Base-by-base conservation (phyloP, 108 stramenopile species). In the Aureococcus anophagefferens region DNA sequence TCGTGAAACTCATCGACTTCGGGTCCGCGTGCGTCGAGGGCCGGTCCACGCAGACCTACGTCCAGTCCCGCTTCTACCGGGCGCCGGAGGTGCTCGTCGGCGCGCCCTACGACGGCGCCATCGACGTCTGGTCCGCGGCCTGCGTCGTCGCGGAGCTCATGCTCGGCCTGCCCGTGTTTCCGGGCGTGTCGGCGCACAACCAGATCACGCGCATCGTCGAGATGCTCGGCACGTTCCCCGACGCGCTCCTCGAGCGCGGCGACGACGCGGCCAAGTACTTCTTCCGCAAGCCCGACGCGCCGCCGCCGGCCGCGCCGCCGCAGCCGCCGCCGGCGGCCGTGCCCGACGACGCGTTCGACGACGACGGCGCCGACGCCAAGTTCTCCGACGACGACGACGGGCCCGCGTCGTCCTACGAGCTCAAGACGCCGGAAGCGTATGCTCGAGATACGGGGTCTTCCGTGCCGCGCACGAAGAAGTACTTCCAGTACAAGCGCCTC, bases 51-150 rank as follows among this genome's bases (percentile, higher is more conserved):
- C 72, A 81, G 35, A 65, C 45, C 59, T 99, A 99, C 82, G 96
- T 99, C 51, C 98, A 97, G 79, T 94, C 93, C 31, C 84, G 98
- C 3, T 99, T 99, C 81, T 99, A 99, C 87, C 91, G 98, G 21
- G 91, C 93, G 40, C 98, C 98, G 5, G 98, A 99, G 76, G 95
- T 98, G 25, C 72, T 97, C 29, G 74, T 96, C 46, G 94, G 94
- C 16, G 70, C 92, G 30, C 88, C 90, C 30, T 97, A 97, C 69
- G 96, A 95, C 82, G 89, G 91, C 30, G 93, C 91, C 18, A 94
- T 97, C 65, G 98, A 99, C 68, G 93, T 99, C 87, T 99, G 98
- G 98, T 91, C 90, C 18, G 73, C 94, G 62, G 98, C 94, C 28
- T 96, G 94, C 80, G 92, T 99, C 33, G 89, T 93, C 33, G 93